These are phyloP conservation scores for Tritrichomonas musculus DNA, from an alignment of 208 protist species.

Conservation along the genomic window DNA sequence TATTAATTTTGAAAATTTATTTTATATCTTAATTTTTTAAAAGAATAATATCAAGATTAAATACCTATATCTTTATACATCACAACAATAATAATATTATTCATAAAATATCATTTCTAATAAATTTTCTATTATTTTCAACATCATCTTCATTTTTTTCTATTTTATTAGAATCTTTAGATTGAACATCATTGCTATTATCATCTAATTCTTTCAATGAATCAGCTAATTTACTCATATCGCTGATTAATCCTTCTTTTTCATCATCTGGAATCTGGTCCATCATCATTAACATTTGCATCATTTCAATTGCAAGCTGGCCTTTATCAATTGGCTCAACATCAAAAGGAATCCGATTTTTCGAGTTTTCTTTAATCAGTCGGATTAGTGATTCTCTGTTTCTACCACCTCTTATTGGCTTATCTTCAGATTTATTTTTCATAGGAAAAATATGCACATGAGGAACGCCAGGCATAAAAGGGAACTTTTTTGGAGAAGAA, in stretches of 20 bases:
- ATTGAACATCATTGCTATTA: no score
- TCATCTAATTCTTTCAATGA: not conserved
- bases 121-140: no score
- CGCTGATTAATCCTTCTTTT: not conserved
- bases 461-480: conserved; percentile 7
- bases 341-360: not conserved
- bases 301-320: not conserved
- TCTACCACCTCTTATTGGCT: not conserved
- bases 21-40: no score
- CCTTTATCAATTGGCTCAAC: not conserved
- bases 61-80: no score
- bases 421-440: not conserved
- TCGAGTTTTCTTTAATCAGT: not conserved
- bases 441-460: not conserved
- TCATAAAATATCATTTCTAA: no score
- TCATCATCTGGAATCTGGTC: not conserved
- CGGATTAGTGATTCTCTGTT: not conserved
- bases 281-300: not conserved
- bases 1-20: no score
- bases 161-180: no score
- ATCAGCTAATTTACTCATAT: not conserved
- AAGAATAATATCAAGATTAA: no score
- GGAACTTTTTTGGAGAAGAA: not conserved
- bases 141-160: no score
- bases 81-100: no score